Conservation (phyloP, 257 asterid species). For the Solanum pimpinellifolium region DNA sequence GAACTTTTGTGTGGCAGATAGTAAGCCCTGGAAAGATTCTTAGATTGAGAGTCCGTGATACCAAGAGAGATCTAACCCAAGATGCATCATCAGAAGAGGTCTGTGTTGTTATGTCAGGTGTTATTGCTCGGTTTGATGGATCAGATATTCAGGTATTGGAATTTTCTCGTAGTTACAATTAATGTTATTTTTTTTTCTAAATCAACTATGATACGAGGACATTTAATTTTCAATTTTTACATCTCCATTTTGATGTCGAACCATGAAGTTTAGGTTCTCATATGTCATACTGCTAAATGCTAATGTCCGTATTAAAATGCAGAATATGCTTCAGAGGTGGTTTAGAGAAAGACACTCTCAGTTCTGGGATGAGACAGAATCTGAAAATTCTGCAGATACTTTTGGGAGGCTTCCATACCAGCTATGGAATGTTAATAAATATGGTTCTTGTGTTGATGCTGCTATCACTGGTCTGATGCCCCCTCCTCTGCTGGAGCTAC, state of each 20-base stretch:
- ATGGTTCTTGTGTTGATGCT: conserved; percentile 84
- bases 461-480: conserved; percentile 95
- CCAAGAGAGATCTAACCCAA: conserved; percentile 47
- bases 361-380: conserved; percentile 35
- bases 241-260: neutral
- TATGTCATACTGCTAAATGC: neutral
- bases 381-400: conserved; percentile 32
- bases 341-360: conserved; percentile 36
- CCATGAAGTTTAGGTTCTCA: neutral
- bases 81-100: conserved; percentile 70
- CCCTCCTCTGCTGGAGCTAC: conserved; percentile 89
- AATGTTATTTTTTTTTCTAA: neutral
- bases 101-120: conserved; percentile 76
- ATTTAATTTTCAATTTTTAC: neutral
- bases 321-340: conserved; percentile 64
- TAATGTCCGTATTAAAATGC: conserved; percentile 7
- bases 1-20: conserved; percentile 33
- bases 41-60: conserved; percentile 69
- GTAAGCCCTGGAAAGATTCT: conserved; percentile 67
- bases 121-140: conserved; percentile 84
- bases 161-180: neutral
- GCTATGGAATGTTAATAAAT: conserved; percentile 78
- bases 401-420: conserved; percentile 64
- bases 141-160: conserved; percentile 67
- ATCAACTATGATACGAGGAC: neutral